Evolutionary conservation across 139 green algal species (phyloP), one percentile per base, ranked within the genome.

Genomic region (Micractinium conductrix): DNA sequence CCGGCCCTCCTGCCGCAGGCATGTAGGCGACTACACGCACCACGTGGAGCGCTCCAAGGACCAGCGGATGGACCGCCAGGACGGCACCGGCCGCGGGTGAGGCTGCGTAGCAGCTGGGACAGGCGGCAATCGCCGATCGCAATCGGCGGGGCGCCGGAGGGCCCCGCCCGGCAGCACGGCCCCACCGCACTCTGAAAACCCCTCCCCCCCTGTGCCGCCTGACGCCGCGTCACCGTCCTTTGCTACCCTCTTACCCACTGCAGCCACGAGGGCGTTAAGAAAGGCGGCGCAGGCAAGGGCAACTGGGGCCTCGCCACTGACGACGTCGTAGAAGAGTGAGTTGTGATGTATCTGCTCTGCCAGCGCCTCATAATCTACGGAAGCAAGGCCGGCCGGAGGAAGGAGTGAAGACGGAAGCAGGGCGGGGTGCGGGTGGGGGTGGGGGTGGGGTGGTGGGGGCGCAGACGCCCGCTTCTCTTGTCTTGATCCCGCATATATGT

Each of bases 21-120:
- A 80, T 37, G 30, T 50, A 22, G 42, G 40, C 38, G 50, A 62
- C 50, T 9, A 35, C 30, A 38, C 21, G 40, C 69, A 80, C 30
- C 53, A 80, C 22, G 19, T 42, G 14, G 70, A 80, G 53, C 48
- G n/a, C 1, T 14, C 68, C 33, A 75, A 74, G 33, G 58, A 75
- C 0, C 24, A 24, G 43, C 55, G 94, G 65, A 92, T 91, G 43
- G 93, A 96, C 68, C 86, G 93, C 73, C 87, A 92, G 72, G 92
- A 94, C 74, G 92, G 90, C 82, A 96, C 91, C 45, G 93, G 93
- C 48, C 84, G 93, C 7, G 91, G 88, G 92, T 95, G 79, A 91
- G 92, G 84, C 37, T 26, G n/a, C 37, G 1, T 9, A 12, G 50
- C 53, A n/a, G 63, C n/a, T 14, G 19, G n/a, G 40, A n/a, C n/a